phyloP scores from a whole-genome alignment of 2,329 filamentous ascomycete genomes.

The Sporothrix dimorphospora region DNA sequence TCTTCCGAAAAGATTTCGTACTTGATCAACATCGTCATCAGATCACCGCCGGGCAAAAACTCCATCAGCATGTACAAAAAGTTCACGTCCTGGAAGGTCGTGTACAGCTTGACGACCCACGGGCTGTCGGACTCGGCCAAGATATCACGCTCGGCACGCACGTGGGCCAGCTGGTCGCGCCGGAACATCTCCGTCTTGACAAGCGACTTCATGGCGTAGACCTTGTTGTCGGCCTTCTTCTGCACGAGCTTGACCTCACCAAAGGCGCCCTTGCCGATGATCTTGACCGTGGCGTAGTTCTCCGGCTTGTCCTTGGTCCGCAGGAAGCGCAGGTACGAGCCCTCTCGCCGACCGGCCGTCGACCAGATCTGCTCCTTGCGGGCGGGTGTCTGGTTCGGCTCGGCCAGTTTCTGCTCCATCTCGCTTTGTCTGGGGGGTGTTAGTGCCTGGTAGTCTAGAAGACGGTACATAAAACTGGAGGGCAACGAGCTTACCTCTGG shows the following conservation, averaged over 20 bases:
- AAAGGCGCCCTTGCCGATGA: conserved; percentile 98
- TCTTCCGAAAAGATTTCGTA: conserved; percentile 99
- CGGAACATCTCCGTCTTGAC: conserved; percentile 99
- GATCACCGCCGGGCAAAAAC: conserved; percentile 93
- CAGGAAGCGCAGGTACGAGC: conserved; percentile 90
- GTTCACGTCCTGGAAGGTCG: conserved; percentile 94
- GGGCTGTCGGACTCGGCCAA: conserved; percentile 98
- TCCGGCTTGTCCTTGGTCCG: conserved; percentile 90
- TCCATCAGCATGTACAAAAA: conserved; percentile 99
- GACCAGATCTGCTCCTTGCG: conserved; percentile 85
- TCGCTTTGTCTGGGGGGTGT: conserved; percentile 73
- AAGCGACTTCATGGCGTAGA: conserved; percentile 97
- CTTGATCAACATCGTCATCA: conserved; percentile 99
- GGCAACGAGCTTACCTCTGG: conserved; percentile 65
- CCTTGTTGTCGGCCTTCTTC: conserved; percentile 93
- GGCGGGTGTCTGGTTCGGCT: conserved; percentile 72
- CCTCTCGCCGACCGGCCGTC: conserved; percentile 83
- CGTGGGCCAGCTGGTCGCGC: conserved; percentile 96
- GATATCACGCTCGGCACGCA: conserved; percentile 96
- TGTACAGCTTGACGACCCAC: conserved; percentile 98
- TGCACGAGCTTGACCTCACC: conserved; percentile 98
- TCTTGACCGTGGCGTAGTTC: conserved; percentile 95
- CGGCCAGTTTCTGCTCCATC: conserved; percentile 81
- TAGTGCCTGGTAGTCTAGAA: not conserved
- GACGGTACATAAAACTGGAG: not conserved